Conservation (phyloP, 805 yeast genomes). For the Candida namnaoensis region DNA sequence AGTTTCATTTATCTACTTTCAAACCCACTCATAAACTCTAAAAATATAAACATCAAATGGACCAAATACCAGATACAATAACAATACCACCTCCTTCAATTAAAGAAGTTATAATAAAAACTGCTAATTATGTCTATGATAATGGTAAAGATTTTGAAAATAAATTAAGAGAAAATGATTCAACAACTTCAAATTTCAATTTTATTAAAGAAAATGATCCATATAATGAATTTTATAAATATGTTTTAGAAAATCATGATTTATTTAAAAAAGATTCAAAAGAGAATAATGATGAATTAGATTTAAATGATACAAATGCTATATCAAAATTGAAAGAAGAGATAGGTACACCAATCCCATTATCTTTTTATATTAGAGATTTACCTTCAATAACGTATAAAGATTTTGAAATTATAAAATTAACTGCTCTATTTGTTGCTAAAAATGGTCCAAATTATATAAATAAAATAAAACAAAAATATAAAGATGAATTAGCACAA, state of each 20-base stretch:
- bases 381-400: slow-evolving; percentile 37
- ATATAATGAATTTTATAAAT: slow-evolving; percentile 47
- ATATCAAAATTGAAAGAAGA: too few species aligned
- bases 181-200: slow-evolving; percentile 44
- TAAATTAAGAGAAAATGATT: slow-evolving; percentile 37
- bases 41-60: not conserved
- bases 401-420: slow-evolving; percentile 63
- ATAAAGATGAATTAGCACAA: slow-evolving; percentile 34
- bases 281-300: slow-evolving; percentile 4
- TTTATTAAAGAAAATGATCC: slow-evolving; percentile 51
- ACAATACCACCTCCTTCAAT: slow-evolving; percentile 47
- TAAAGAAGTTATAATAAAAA: slow-evolving; percentile 52
- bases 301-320: too few species aligned
- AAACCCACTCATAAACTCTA: too few species aligned
- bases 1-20: too few species aligned
- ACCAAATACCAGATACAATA: slow-evolving; percentile 29
- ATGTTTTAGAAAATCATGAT: slow-evolving; percentile 28
- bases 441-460: slow-evolving; percentile 43
- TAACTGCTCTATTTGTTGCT: slow-evolving; percentile 65
- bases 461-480: slow-evolving; percentile 26
- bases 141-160: slow-evolving; percentile 64
- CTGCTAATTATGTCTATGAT: slow-evolving; percentile 59
- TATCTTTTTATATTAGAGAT: slow-evolving; percentile 7
- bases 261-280: slow-evolving; percentile 9
- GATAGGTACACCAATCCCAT: too few species aligned